Conservation (phyloP, 306 rosid genomes). For the Bauhinia variegata region DNA sequence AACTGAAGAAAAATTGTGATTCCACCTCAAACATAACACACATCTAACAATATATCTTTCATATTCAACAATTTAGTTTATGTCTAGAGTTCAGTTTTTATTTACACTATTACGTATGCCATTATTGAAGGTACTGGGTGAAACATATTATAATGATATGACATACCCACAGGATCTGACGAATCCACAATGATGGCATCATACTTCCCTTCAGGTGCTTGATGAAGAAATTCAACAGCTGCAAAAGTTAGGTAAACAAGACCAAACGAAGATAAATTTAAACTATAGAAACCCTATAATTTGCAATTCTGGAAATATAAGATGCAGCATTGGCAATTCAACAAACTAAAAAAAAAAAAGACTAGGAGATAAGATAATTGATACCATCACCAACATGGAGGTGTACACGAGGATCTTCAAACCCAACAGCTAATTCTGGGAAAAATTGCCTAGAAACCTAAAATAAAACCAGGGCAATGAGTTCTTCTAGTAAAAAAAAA, state of each 20-base stretch:
- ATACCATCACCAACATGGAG: slow-evolving; percentile 92
- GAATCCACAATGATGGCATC: slow-evolving; percentile 97
- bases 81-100: slow-evolving; percentile 3
- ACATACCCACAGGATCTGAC: slow-evolving; percentile 95
- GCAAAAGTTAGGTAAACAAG: slow-evolving; percentile 36
- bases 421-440: slow-evolving; percentile 86
- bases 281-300: slow-evolving; percentile 11
- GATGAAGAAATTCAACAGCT: slow-evolving; percentile 80
- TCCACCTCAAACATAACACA: slow-evolving; percentile 20
- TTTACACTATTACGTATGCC: background rate
- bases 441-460: slow-evolving; percentile 87
- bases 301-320: slow-evolving; percentile 19
- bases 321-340: background rate
- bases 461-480: slow-evolving; percentile 26
- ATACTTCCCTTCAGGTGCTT: slow-evolving; percentile 70
- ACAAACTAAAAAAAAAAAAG: slow-evolving; percentile 26
- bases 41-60: background rate
- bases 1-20: background rate
- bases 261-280: slow-evolving; percentile 17
- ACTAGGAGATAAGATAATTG: slow-evolving; percentile 11
- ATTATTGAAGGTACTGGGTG: background rate
- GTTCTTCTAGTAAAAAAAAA: slow-evolving; percentile 29
- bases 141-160: slow-evolving; percentile 8
- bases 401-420: slow-evolving; percentile 93
- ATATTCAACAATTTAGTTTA: background rate